Conservation (phyloP, 805 yeast genomes). For the Nakazawaea pomicola region DNA sequence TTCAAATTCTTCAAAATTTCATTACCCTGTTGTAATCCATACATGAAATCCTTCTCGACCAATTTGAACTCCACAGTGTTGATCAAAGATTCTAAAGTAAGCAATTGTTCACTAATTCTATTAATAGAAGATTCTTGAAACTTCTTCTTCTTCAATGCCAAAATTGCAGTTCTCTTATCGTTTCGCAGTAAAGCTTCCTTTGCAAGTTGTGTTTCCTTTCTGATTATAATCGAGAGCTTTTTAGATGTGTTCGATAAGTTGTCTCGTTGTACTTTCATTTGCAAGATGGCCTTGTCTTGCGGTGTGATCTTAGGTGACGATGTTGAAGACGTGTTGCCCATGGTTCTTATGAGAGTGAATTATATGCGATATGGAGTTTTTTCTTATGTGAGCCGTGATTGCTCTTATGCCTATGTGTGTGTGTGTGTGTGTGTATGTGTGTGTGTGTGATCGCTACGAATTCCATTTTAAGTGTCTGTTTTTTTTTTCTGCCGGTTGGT, state of each 20-base stretch:
- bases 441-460: too few species aligned
- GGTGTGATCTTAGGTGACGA: constrained; percentile 63
- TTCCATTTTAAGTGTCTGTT: too few species aligned
- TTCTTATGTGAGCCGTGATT: background rate
- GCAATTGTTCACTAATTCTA: constrained; percentile 73
- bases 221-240: constrained; percentile 51
- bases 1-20: constrained; percentile 70
- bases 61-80: constrained; percentile 83
- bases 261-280: constrained; percentile 85
- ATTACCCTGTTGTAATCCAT: constrained; percentile 80
- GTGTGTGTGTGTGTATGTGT: too few species aligned
- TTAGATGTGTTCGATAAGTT: constrained; percentile 68
- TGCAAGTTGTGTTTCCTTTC: constrained; percentile 60
- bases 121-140: constrained; percentile 72
- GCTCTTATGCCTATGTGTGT: too few species aligned
- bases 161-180: constrained; percentile 56
- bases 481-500: too few species aligned
- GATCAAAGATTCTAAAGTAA: constrained; percentile 73
- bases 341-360: constrained; percentile 13
- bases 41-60: constrained; percentile 78
- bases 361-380: background rate
- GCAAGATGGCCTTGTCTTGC: constrained; percentile 82
- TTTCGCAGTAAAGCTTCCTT: constrained; percentile 45
- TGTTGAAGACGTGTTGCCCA: constrained; percentile 27
- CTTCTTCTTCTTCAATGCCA: constrained; percentile 71